Evolutionary conservation across 768 basidiomycete species (phyloP).

Genomic region (Phylloporus rhodoxanthus): DNA sequence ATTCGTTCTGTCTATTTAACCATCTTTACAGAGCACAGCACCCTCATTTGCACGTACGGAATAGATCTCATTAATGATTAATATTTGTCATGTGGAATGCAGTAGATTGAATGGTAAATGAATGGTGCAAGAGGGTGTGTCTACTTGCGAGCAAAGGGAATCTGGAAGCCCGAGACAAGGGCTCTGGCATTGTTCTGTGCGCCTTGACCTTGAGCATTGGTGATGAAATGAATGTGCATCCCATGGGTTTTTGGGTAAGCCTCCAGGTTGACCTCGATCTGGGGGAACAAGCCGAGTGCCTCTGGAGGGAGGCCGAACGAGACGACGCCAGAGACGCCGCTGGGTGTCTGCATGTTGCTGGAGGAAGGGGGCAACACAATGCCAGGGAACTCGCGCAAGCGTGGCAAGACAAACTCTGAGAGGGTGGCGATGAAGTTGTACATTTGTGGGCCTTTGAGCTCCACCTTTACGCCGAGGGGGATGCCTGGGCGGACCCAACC

Average conservation of each 20-base stretch:
- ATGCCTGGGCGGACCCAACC: conserved; percentile 83
- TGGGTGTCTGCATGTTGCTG: conserved; percentile 64
- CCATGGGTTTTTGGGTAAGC: conserved; percentile 81
- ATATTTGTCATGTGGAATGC: conserved; percentile 10
- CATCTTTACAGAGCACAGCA: conserved; percentile 10
- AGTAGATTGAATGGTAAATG: conserved; percentile 1
- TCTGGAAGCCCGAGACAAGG: conserved; percentile 84
- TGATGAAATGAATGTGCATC: conserved; percentile 92
- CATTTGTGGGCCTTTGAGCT: conserved; percentile 87
- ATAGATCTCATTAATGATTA: conserved; percentile 23
- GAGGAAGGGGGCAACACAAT: conserved; percentile 72
- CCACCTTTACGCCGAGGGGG: conserved; percentile 85
- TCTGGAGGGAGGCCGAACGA: conserved; percentile 78
- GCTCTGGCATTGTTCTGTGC: conserved; percentile 87
- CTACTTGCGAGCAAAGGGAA: conserved; percentile 67
- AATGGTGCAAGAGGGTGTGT: neutral
- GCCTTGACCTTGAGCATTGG: conserved; percentile 79
- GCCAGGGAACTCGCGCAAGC: conserved; percentile 86
- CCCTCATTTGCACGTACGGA: conserved; percentile 30
- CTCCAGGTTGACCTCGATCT: conserved; percentile 92
- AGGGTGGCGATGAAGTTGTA: conserved; percentile 88
- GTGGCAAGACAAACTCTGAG: conserved; percentile 91
- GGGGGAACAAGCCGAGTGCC: conserved; percentile 89
- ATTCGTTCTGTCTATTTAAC: conserved; percentile 16
- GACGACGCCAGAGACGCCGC: conserved; percentile 81